phyloP scores from a whole-genome alignment of 768 basidiomycete genomes.

The Suillus fuscotomentosus region DNA sequence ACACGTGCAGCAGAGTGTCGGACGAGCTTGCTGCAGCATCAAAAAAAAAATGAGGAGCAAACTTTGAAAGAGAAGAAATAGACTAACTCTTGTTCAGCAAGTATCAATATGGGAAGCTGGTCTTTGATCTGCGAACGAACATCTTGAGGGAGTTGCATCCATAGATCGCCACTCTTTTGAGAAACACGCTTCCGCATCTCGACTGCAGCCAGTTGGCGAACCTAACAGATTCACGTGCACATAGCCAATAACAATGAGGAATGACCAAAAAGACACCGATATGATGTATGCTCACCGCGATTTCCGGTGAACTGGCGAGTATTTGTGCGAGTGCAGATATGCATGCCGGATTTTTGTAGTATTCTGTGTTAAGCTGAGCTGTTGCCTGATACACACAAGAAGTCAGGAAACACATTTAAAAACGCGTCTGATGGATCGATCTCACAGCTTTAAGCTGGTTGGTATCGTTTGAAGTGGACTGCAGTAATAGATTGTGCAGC shows the following conservation, averaged over 20 bases:
- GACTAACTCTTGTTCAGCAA: slow-evolving; percentile 75
- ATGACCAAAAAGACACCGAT: slow-evolving; percentile 11
- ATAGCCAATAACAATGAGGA: slow-evolving; percentile 1
- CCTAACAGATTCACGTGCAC: slow-evolving; percentile 41
- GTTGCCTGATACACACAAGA: slow-evolving; percentile 64
- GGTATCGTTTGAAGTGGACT: slow-evolving; percentile 83
- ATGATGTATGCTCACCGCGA: slow-evolving; percentile 56
- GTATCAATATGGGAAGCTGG: slow-evolving; percentile 74
- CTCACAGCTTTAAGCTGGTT: slow-evolving; percentile 84
- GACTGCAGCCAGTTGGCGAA: slow-evolving; percentile 95
- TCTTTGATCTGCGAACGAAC: slow-evolving; percentile 83
- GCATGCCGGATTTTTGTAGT: slow-evolving; percentile 88
- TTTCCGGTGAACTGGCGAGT: slow-evolving; percentile 80
- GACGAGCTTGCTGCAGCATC: slow-evolving; percentile 68
- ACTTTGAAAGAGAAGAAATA: background rate
- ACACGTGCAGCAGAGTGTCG: slow-evolving; percentile 92
- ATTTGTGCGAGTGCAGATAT: slow-evolving; percentile 90
- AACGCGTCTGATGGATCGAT: slow-evolving; percentile 27
- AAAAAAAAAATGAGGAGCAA: slow-evolving; percentile 4
- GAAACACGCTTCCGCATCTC: slow-evolving; percentile 92
- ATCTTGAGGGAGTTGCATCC: slow-evolving; percentile 67
- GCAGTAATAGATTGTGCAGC: slow-evolving; percentile 82
- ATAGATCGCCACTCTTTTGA: slow-evolving; percentile 77
- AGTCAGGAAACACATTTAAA: slow-evolving; percentile 13
- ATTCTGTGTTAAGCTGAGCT: slow-evolving; percentile 85